These are phyloP conservation scores for Primulina tabacum DNA, from an alignment of 257 asterid species.

Conservation along the genomic window DNA sequence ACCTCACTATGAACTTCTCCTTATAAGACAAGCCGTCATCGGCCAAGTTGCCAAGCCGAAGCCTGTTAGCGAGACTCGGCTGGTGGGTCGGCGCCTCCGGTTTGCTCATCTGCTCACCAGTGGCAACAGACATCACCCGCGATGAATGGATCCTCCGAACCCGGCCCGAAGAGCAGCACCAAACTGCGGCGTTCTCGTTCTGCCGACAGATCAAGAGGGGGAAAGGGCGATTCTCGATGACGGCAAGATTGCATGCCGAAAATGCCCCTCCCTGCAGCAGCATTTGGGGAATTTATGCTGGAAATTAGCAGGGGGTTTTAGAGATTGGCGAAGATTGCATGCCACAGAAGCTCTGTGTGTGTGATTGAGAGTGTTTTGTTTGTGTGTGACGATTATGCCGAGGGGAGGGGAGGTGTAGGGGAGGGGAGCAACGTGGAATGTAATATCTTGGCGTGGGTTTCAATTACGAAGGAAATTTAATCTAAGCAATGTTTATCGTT, in stretches of 20 bases:
- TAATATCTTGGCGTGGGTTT: no score
- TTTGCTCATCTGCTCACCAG: conserved; percentile 53
- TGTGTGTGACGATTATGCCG: conserved; percentile 28
- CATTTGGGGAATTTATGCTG: conserved; percentile 27
- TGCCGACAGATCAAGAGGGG: conserved; percentile 27
- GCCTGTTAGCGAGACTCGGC: conserved; percentile 76
- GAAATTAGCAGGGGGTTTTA: neutral
- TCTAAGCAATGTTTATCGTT: no score
- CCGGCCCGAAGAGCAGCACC: conserved; percentile 11
- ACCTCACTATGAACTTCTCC: conserved; percentile 86
- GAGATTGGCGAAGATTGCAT: conserved; percentile 21
- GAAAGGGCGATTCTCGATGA: conserved; percentile 26
- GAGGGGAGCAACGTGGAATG: neutral
- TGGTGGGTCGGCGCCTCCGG: conserved; percentile 47
- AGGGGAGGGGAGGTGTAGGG: neutral
- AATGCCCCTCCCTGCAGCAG: conserved; percentile 41
- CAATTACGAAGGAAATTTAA: no score
- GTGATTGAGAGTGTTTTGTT: conserved; percentile 14
- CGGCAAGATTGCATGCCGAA: conserved; percentile 45
- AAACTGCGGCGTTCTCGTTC: conserved; percentile 3
- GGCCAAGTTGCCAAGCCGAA: conserved; percentile 78
- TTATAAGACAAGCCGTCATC: conserved; percentile 89
- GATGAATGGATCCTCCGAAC: conserved; percentile 18
- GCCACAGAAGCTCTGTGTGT: conserved; percentile 24
- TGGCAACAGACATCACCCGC: conserved; percentile 51